Conservation (phyloP, 805 yeast species). For the Dipodascus geniculatus region DNA sequence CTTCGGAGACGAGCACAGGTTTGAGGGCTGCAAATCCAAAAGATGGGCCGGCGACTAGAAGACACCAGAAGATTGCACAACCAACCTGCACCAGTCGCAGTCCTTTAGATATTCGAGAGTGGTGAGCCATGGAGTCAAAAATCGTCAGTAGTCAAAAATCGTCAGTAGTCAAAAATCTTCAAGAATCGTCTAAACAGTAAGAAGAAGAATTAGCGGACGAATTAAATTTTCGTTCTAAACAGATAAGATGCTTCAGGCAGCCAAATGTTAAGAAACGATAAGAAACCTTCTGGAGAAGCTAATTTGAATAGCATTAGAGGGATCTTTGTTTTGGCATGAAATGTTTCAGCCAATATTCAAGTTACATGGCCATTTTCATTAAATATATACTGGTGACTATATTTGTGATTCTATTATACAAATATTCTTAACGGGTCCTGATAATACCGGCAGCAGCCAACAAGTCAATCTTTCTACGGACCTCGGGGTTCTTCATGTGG, state of each 20-base stretch:
- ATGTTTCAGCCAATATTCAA: no score
- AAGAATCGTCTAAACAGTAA: background rate
- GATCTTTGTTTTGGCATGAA: no score
- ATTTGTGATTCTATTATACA: background rate
- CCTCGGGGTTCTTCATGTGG: constrained; percentile 94
- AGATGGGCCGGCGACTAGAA: constrained; percentile 84
- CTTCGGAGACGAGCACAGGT: constrained; percentile 66
- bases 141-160: no score
- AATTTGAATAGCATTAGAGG: background rate
- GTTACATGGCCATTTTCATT: no score
- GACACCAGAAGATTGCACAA: constrained; percentile 80
- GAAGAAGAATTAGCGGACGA: background rate
- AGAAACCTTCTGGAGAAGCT: background rate
- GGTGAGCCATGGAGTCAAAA: no score
- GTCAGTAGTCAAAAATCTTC: no score
- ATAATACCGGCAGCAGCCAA: constrained; percentile 95
- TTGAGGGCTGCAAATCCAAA: constrained; percentile 95
- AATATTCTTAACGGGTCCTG: constrained; percentile 59
- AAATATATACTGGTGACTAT: no score
- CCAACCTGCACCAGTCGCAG: constrained; percentile 35
- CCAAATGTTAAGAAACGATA: no score
- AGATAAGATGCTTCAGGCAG: background rate
- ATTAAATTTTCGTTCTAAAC: background rate
- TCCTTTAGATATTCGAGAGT: background rate
- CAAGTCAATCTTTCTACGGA: constrained; percentile 74